phyloP scores from a whole-genome alignment of 805 yeast genomes.

The Metschnikowia anglica region DNA sequence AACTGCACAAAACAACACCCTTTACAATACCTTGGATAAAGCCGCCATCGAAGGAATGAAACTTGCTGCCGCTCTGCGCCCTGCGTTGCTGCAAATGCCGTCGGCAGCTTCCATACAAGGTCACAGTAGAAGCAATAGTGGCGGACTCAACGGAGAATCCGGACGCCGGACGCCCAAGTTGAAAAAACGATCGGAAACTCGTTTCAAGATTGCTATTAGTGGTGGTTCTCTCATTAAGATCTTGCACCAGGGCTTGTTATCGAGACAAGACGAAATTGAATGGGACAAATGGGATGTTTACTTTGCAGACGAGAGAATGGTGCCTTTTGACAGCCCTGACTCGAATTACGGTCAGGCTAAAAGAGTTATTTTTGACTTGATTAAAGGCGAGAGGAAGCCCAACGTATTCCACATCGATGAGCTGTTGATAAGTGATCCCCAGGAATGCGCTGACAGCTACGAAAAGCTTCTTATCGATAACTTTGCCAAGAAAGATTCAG shows the following conservation, averaged over 20 bases:
- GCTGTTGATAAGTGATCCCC: slow-evolving; percentile 69
- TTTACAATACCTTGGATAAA: slow-evolving; percentile 45
- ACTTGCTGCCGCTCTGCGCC: slow-evolving; percentile 24
- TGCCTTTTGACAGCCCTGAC: slow-evolving; percentile 77
- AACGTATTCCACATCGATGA: slow-evolving; percentile 83
- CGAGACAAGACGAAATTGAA: slow-evolving; percentile 66
- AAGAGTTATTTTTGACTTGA: slow-evolving; percentile 71
- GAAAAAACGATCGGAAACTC: slow-evolving; percentile 56
- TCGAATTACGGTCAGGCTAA: slow-evolving; percentile 91
- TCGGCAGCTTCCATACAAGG: slow-evolving; percentile 15
- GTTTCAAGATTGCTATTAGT: slow-evolving; percentile 87
- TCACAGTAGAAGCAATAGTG: slow-evolving; percentile 19
- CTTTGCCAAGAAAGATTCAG: slow-evolving; percentile 95
- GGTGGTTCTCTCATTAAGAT: slow-evolving; percentile 93
- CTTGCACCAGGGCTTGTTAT: slow-evolving; percentile 78
- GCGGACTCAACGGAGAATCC: slow-evolving; percentile 12
- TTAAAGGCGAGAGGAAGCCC: slow-evolving; percentile 58
- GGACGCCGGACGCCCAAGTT: slow-evolving; percentile 29
- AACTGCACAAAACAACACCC: slow-evolving; percentile 77
- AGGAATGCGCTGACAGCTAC: slow-evolving; percentile 91
- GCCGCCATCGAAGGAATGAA: slow-evolving; percentile 33
- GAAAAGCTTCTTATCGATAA: slow-evolving; percentile 83
- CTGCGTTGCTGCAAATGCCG: slow-evolving; percentile 15
- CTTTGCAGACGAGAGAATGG: slow-evolving; percentile 94
- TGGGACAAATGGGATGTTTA: slow-evolving; percentile 96